phyloP scores from a whole-genome alignment of 176 grass and related monocot species.

The Alopecurus myosuroides region DNA sequence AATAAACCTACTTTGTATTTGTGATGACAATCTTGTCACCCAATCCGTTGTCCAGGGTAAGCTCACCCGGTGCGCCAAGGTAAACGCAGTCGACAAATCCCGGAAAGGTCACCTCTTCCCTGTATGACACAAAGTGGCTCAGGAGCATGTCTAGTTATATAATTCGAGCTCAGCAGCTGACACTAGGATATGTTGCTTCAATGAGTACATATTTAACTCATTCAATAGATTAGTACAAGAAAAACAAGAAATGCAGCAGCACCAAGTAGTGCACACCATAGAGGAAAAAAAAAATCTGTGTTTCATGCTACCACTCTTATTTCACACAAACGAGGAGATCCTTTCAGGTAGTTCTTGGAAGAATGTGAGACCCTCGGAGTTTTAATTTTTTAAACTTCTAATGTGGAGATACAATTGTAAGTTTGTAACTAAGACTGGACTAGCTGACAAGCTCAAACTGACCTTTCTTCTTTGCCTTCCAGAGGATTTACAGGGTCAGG shows the following conservation, averaged over 20 bases:
- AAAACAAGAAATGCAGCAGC: neutral
- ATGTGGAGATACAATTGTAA: constrained; percentile 7
- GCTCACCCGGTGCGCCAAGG: constrained; percentile 60
- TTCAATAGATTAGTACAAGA: neutral
- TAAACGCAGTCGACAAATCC: constrained; percentile 95
- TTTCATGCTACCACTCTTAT: neutral
- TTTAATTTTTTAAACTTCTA: constrained; percentile 6
- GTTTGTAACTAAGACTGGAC: neutral
- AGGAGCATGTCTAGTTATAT: neutral
- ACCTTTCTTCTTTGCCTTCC: constrained; percentile 83
- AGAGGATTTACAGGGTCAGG: constrained; percentile 88
- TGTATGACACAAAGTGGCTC: constrained; percentile 34
- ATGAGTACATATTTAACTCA: neutral
- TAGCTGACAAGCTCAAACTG: constrained; percentile 19
- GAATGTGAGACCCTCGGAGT: neutral
- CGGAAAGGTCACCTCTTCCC: constrained; percentile 78
- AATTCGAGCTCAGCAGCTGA: neutral
- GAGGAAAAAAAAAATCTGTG: neutral
- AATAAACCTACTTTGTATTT: constrained; percentile 59
- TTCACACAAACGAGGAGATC: neutral
- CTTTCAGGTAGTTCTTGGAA: neutral
- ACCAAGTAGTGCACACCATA: neutral
- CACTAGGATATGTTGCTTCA: neutral
- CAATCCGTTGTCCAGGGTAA: constrained; percentile 87
- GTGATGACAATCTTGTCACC: constrained; percentile 72